Conservation (phyloP, 441 rosid genomes). For the Populus hybrid region DNA sequence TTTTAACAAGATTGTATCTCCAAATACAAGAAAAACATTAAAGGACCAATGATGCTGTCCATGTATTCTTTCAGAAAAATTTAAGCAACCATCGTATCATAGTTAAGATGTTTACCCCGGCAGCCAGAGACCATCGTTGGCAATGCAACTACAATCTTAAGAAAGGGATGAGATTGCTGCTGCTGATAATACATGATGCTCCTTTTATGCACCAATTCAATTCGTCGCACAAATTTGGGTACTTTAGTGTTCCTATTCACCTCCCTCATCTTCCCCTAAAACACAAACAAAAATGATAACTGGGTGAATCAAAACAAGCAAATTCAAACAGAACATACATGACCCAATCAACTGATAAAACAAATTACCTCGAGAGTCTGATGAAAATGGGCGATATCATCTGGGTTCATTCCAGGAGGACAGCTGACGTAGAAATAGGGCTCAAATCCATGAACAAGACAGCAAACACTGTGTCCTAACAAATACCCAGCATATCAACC, state of each 20-base stretch:
- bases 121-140: conserved; percentile 94
- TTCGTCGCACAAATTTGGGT: conserved; percentile 53
- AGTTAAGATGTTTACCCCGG: conserved; percentile 54
- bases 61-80: background rate
- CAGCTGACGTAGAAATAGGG: conserved; percentile 90
- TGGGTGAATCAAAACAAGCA: conserved; percentile 8
- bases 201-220: conserved; percentile 74
- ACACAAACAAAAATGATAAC: conserved; percentile 4
- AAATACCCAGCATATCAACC: background rate
- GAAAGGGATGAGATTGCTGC: conserved; percentile 70
- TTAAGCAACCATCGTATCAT: background rate
- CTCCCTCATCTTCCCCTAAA: conserved; percentile 85
- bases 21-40: background rate
- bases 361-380: conserved; percentile 76
- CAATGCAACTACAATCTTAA: conserved; percentile 88
- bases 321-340: background rate
- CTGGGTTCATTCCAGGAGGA: conserved; percentile 91
- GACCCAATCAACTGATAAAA: conserved; percentile 1
- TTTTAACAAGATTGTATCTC: background rate
- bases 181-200: conserved; percentile 96
- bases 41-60: background rate
- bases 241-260: conserved; percentile 57
- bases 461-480: conserved; percentile 92
- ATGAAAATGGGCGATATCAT: conserved; percentile 79
- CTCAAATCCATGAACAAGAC: conserved; percentile 94